These are phyloP conservation scores for Rosa persica DNA, from an alignment of 306 rosid species.

Conservation along the genomic window DNA sequence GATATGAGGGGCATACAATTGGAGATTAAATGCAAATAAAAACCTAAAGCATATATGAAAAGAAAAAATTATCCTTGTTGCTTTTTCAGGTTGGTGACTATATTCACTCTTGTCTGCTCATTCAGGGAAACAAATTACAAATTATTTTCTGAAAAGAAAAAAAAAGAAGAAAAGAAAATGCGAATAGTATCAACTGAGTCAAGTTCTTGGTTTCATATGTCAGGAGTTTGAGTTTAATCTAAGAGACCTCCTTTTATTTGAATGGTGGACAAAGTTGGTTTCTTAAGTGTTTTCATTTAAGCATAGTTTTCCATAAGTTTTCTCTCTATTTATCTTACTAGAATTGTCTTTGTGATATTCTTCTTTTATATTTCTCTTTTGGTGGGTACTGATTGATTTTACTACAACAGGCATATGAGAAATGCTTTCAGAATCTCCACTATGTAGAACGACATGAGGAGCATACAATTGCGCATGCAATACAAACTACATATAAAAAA, in stretches of 20 bases:
- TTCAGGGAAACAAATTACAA: background rate
- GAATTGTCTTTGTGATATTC: background rate
- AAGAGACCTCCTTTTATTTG: background rate
- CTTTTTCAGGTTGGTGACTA: background rate
- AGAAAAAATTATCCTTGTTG: background rate
- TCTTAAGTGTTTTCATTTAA: background rate
- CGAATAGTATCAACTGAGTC: background rate
- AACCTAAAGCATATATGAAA: background rate
- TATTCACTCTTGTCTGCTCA: background rate
- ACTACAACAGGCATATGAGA: constrained; percentile 78
- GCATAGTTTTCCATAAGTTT: background rate
- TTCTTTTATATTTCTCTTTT: background rate
- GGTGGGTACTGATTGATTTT: constrained; percentile 8
- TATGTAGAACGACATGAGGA: constrained; percentile 81
- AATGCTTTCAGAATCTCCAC: constrained; percentile 92
- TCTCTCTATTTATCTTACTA: background rate
- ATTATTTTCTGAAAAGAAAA: background rate
- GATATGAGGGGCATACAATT: background rate
- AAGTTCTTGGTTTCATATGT: background rate
- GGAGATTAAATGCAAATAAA: background rate
- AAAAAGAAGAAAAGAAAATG: too few relatives aligned
- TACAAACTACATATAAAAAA: constrained; percentile 71
- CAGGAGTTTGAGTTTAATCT: background rate
- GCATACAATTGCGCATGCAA: constrained; percentile 95
- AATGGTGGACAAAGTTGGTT: background rate